Conservation (phyloP, 176 grass and related monocot genomes). For the maize (Zea mays) region Zm-B73-REFERENCE-NAM-5.0 NC_050096.1:274697001-274697500, state of each 20-base stretch:
- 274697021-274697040: conserved; percentile 98
- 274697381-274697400: conserved; percentile 61
- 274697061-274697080: conserved; percentile 99
- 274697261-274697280: conserved; percentile 48
- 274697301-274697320: conserved; percentile 60
- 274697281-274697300: conserved; percentile 39
- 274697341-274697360: conserved; percentile 44
- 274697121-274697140: conserved; percentile 97
- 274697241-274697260: conserved; percentile 71
- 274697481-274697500: conserved; percentile 17
- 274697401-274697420: conserved; percentile 73
- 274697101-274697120: conserved; percentile 97
- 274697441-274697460: conserved; percentile 35
- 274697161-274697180: conserved; percentile 93
- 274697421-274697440: conserved; percentile 46
- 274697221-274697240: conserved; percentile 55
- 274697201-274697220: conserved; percentile 86
- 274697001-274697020: conserved; percentile 94
- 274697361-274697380: conserved; percentile 30
- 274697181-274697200: conserved; percentile 94
- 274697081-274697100: conserved; percentile 77
- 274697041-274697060: conserved; percentile 99
- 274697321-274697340: conserved; percentile 73
- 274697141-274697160: conserved; percentile 96
- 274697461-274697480: conserved; percentile 12